Base-by-base conservation (phyloP, 805 yeast species). In the Lipomyces oligophaga region DNA sequence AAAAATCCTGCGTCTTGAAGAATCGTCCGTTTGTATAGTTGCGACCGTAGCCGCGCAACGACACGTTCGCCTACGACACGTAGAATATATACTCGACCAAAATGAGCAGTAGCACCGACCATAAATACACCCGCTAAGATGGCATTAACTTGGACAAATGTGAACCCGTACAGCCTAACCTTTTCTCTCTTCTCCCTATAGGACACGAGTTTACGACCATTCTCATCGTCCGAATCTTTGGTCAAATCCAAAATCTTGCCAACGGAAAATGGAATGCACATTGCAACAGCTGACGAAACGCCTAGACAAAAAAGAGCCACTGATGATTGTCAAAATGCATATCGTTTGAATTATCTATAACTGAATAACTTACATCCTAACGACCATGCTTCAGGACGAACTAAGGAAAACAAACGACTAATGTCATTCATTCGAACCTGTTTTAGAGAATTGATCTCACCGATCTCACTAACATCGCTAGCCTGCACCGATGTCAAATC, bases 1-100 rank as follows among this genome's bases (percentile, higher is more conserved):
- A 89, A 80, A 60, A 90, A 90, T 54, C 84, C 83, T 3, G 95
- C 81, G 64, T 89, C 96, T 41, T 89, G 96, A 41, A 79, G 79
- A 45, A 90, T 71, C 15, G 90, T 77, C 36, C 82, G 84, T 61
- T 78, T 78, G 65, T 87, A 78, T 28, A 90, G 78, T 43, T 85
- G 73, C 8, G 90, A 75, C 58, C 97, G 75, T 54, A 90, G 67
- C 49, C 94, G 74, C 4, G 96, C 93, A 50, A 89, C 95, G 32
- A 90, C 71, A 52, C 85, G 75, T 65, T 90, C 97, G 41, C 97
- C 96, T 7, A 85, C 83, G 1, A 81, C 71, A 54, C 89, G 76
- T 59, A 90, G 69, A 10, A 85, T 65, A 33, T 83, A 74, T 13
- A 84, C 77, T 56, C 97, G 75, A 8, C 89, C 88, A 58, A 80